phyloP scores from a whole-genome alignment of 2,329 filamentous ascomycete species.

The Calonectria fujianensis region DNA sequence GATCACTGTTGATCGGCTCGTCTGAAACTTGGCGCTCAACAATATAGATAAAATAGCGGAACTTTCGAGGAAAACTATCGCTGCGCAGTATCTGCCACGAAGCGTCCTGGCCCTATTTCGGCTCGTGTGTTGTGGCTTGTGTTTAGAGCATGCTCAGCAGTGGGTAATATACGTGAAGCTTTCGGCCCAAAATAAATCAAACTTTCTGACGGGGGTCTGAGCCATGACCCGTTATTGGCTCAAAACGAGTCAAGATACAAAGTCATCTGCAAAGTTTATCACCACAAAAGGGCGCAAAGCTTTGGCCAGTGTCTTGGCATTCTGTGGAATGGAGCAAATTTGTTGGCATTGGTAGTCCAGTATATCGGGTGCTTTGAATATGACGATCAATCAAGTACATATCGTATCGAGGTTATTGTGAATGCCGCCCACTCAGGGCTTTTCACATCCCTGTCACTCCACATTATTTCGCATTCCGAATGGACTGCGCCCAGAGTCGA shows the following conservation, averaged over 20 bases:
- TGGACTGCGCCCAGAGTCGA: not conserved
- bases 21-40: not conserved
- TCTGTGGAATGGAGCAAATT: not conserved
- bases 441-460: not conserved
- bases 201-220: not conserved
- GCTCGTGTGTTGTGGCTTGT: not conserved
- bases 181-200: not conserved
- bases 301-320: not conserved
- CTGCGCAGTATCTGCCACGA: not conserved
- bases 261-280: not conserved
- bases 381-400: not conserved
- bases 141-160: not conserved
- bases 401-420: not conserved
- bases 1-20: not conserved
- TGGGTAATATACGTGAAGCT: not conserved
- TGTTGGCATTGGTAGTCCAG: not conserved
- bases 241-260: not conserved
- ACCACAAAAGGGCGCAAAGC: not conserved
- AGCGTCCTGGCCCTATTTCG: too few species aligned
- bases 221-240: not conserved
- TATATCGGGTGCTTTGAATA: not conserved
- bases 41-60: too few species aligned
- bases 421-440: not conserved
- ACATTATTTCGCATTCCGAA: not conserved
- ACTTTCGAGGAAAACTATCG: not conserved